Evolutionary conservation across 768 basidiomycete genomes (phyloP), one percentile per base, ranked within the genome.

Genomic region (Hortiboletus flavorubellus): DNA sequence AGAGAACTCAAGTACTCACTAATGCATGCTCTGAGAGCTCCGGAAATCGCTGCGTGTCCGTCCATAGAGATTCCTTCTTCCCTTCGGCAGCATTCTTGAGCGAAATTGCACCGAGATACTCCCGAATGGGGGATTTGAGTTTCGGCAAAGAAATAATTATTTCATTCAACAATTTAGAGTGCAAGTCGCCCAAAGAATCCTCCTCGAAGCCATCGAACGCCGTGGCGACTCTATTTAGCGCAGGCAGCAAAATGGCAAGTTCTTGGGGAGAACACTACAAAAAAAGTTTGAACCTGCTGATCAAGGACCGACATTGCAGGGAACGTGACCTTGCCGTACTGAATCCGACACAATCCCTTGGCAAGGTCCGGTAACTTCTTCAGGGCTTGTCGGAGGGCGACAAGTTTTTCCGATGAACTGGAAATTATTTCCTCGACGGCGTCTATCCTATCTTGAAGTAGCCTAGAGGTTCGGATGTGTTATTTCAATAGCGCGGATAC

Each of bases 281-380:
- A 43, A 21, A 26, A 9, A 11, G 26, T 50, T 40, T 38, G 30
- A 42, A 18, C 11, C 10, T 1, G 31, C 45, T n/a, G 44, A 35
- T 39, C 30, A 37, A 34, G 10, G 23, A 35, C n/a, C 23, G 18
- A 43, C 18, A 9, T 8, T 34, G 21, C 9, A 34, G n/a, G 10
- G 60, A 46, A 47, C 26, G 75, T 60, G 59, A 93, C 92, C 76
- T 93, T 90, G 45, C 93, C 90, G 62, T 96, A 96, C 65, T 95
- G 92, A 33, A 98, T 89, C 31, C 93, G 77, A 56, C 86, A 88
- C 15, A 98, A 73, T 0, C 96, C 96, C 65, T 82, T 87, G 0
- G 89, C 84, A 44, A 98, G 81, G 68, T 98, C 94, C 0, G 94
- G 93, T n/a, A 93, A 76, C 34, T 80, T 81, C 65, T 74, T 85